These are phyloP conservation scores for Leishmania aethiopica DNA, from an alignment of 208 protist genomes.

Conservation along the genomic window DNA sequence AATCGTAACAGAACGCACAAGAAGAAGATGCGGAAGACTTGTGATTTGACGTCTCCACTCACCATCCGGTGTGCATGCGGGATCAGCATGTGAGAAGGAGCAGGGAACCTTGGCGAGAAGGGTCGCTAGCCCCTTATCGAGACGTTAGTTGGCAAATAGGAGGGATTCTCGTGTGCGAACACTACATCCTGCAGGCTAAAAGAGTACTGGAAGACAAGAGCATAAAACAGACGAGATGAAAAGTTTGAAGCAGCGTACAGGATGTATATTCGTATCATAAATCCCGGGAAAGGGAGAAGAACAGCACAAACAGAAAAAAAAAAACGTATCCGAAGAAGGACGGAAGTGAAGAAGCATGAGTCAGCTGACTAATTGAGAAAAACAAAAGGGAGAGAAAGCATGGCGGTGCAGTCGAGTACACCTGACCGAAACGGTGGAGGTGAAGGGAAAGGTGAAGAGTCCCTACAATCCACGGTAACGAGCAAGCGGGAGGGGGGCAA, in stretches of 20 bases:
- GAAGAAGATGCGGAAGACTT: background rate
- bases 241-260: background rate
- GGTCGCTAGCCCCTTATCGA: background rate
- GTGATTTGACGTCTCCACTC: background rate
- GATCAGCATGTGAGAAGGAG: background rate
- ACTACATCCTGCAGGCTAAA: background rate
- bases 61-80: background rate
- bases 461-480: background rate
- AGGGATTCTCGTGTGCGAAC: too few relatives aligned
- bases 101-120: background rate
- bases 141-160: background rate
- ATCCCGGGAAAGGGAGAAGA: background rate
- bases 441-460: background rate
- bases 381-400: background rate
- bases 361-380: background rate
- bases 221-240: background rate
- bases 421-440: background rate
- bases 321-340: background rate
- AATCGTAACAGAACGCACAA: constrained; percentile 4
- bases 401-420: background rate
- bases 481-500: too few relatives aligned
- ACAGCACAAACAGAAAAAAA: background rate
- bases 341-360: background rate
- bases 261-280: background rate
- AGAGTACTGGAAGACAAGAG: background rate